These are phyloP conservation scores for Trichoderma endophyticum DNA, from an alignment of 2,329 filamentous ascomycete species.

Conservation along the genomic window DNA sequence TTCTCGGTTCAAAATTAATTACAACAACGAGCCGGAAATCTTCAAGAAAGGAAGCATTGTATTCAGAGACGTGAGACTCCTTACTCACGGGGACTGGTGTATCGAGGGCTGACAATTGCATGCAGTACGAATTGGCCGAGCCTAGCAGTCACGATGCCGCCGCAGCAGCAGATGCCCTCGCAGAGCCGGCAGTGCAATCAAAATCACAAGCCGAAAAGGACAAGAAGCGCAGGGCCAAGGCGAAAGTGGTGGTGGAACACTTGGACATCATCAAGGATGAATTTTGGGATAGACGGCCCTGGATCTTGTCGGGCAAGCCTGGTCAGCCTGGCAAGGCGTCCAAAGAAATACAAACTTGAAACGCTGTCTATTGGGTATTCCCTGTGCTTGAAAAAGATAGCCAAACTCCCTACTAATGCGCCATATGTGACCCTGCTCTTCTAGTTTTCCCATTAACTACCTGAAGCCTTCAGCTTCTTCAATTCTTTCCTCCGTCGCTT, in stretches of 20 bases:
- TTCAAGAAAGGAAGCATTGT: constrained; percentile 91
- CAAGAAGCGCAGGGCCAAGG: constrained; percentile 76
- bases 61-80: constrained; percentile 66
- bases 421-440: not conserved
- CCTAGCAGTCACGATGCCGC: constrained; percentile 47
- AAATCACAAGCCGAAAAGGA: constrained; percentile 83
- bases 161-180: constrained; percentile 45
- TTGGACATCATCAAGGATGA: constrained; percentile 92
- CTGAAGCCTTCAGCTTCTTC: constrained; percentile 23
- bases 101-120: constrained; percentile 24
- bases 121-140: constrained; percentile 68
- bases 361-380: constrained; percentile 30
- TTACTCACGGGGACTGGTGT: not conserved
- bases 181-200: constrained; percentile 58
- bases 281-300: constrained; percentile 86
- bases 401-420: constrained; percentile 29
- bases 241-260: constrained; percentile 76
- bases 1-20: constrained; percentile 85
- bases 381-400: constrained; percentile 23
- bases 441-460: not conserved
- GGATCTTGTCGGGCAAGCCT: constrained; percentile 69
- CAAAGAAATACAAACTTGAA: constrained; percentile 47
- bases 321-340: constrained; percentile 65
- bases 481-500: constrained; percentile 36
- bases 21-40: constrained; percentile 92